These are phyloP conservation scores for Trametes pubescens DNA, from an alignment of 1,284 basidiomycete species.

Conservation along the genomic window DNA sequence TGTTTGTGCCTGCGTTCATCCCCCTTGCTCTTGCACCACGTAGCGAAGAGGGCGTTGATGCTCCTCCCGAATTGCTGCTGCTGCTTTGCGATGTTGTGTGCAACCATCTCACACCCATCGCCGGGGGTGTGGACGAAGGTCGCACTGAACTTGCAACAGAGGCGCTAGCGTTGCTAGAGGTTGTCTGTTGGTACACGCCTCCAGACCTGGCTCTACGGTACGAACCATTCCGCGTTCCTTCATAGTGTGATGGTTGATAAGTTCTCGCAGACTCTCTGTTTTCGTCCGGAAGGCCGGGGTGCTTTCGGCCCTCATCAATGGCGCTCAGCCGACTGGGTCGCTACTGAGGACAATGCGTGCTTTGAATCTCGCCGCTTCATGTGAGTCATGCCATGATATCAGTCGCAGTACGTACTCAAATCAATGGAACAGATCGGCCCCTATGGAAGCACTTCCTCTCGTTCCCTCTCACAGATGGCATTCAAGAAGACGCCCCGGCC, in stretches of 20 bases:
- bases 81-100: constrained; percentile 53
- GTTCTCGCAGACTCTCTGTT: constrained; percentile 47
- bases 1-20: constrained; percentile 59
- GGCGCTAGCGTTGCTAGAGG: constrained; percentile 59
- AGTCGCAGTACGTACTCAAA: too few relatives aligned
- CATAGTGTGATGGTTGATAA: constrained; percentile 9
- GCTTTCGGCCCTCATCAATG: constrained; percentile 57
- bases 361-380: constrained; percentile 62
- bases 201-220: constrained; percentile 55
- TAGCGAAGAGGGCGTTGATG: constrained; percentile 31
- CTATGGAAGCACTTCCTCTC: constrained; percentile 52
- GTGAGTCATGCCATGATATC: constrained; percentile 47
- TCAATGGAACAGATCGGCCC: constrained; percentile 41
- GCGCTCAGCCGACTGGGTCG: constrained; percentile 58
- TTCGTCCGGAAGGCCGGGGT: constrained; percentile 51
- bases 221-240: constrained; percentile 26
- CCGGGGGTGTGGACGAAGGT: constrained; percentile 36
- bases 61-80: constrained; percentile 47
- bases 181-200: constrained; percentile 57
- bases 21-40: constrained; percentile 48
- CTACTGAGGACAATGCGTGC: constrained; percentile 54
- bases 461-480: constrained; percentile 34
- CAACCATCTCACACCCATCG: constrained; percentile 46
- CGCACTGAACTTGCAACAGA: constrained; percentile 49
- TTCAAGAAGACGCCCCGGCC: constrained; percentile 16